Conservation (phyloP, 2,329 filamentous ascomycete species). For the Claviceps sp. region DNA sequence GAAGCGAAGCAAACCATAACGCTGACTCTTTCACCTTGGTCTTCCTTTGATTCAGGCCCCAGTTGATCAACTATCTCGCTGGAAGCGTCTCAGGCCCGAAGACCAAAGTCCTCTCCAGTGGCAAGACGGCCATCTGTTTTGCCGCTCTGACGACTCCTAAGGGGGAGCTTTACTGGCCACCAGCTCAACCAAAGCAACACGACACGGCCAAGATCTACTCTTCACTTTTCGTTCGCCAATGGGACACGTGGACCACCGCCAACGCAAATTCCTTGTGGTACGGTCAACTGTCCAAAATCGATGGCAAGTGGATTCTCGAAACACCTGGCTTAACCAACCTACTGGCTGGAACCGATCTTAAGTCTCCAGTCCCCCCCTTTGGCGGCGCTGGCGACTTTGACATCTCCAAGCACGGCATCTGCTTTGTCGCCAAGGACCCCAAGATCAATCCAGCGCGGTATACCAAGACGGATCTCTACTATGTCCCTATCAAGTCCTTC, state of each 20-base stretch:
- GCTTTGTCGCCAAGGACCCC: conserved; percentile 65
- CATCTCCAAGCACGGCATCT: conserved; percentile 49
- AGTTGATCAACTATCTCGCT: conserved; percentile 34
- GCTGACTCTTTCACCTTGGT: background rate
- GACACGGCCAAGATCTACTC: conserved; percentile 60
- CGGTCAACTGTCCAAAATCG: conserved; percentile 40
- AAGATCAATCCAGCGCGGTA: conserved; percentile 56
- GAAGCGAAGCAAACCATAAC: background rate
- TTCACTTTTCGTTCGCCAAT: conserved; percentile 66
- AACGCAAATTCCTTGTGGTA: conserved; percentile 64
- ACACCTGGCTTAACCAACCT: conserved; percentile 45
- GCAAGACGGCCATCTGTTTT: conserved; percentile 40
- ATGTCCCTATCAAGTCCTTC: conserved; percentile 51
- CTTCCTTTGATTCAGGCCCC: conserved; percentile 17
- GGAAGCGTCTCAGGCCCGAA: conserved; percentile 47
- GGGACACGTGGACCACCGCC: conserved; percentile 62
- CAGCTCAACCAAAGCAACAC: conserved; percentile 42
- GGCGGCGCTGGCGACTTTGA: conserved; percentile 74
- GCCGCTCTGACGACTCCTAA: conserved; percentile 53
- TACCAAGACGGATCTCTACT: conserved; percentile 74
- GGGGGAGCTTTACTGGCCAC: conserved; percentile 55
- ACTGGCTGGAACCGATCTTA: conserved; percentile 43
- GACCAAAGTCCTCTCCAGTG: conserved; percentile 33
- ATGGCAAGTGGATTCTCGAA: conserved; percentile 28
- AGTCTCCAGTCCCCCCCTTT: conserved; percentile 62